phyloP scores from a whole-genome alignment of 768 basidiomycete genomes.

The Suillus plorans region DNA sequence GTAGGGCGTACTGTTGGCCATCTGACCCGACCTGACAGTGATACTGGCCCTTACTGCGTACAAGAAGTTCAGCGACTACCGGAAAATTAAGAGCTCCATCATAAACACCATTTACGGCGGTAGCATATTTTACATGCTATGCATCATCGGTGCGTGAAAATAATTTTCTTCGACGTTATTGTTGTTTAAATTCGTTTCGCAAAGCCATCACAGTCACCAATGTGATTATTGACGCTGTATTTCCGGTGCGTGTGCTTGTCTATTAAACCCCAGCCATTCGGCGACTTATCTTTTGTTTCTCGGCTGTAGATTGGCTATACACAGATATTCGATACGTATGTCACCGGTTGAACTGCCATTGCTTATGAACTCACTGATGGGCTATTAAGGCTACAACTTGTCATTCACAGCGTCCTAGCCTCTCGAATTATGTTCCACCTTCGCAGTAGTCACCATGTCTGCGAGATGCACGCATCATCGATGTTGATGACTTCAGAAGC shows the following conservation, averaged over 20 bases:
- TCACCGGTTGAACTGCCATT: background rate
- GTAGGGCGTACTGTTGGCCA: background rate
- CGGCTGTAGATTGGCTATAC: background rate
- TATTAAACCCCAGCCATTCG: background rate
- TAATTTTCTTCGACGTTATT: background rate
- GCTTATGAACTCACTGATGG: too few relatives aligned
- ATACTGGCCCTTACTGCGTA: conserved; percentile 4
- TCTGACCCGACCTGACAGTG: background rate
- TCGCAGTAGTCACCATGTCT: conserved; percentile 12
- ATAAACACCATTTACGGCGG: conserved; percentile 15
- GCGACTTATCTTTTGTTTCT: background rate
- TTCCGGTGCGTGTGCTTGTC: conserved; percentile 11
- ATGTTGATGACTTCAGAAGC: too few relatives aligned
- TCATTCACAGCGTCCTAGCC: conserved; percentile 24
- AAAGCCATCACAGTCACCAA: conserved; percentile 19
- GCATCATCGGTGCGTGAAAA: conserved; percentile 15
- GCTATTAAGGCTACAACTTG: conserved; percentile 17
- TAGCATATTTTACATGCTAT: conserved; percentile 17
- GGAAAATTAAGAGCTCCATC: conserved; percentile 4
- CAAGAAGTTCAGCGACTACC: conserved; percentile 5
- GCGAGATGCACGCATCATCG: background rate
- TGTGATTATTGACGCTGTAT: conserved; percentile 5
- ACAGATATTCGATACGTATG: background rate
- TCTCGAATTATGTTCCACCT: conserved; percentile 31
- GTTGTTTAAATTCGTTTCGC: background rate